Evolutionary conservation across 2,329 filamentous ascomycete genomes (phyloP).

Genomic region (Ophiocordyceps australis): DNA sequence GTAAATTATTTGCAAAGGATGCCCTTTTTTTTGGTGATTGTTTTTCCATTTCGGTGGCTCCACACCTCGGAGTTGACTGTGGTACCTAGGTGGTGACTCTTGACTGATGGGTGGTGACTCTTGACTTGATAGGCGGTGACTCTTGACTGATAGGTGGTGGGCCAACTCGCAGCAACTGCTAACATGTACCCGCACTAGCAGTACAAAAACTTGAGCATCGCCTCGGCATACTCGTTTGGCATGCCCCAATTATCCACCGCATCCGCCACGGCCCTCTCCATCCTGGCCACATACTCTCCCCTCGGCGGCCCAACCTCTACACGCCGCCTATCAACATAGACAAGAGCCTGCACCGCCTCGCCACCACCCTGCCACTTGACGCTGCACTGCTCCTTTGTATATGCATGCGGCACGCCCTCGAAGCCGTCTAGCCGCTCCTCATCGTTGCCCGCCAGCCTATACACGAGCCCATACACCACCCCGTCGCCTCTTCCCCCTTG

Average conservation of each 20-base stretch:
- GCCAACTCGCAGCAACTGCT: no score
- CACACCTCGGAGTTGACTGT: no score
- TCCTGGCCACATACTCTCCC: slow-evolving; percentile 41
- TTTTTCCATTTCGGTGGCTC: no score
- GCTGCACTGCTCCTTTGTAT: slow-evolving; percentile 29
- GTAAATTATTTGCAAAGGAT: no score
- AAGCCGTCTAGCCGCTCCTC: slow-evolving; percentile 32
- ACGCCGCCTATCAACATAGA: slow-evolving; percentile 37
- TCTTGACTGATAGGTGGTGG: no score
- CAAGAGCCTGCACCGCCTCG: slow-evolving; percentile 22
- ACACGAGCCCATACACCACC: slow-evolving; percentile 39
- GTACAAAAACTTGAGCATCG: no score
- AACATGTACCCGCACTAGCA: no score
- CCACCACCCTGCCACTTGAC: slow-evolving; percentile 7
- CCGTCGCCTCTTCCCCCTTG: slow-evolving; percentile 4
- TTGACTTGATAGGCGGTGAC: no score
- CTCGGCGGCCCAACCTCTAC: slow-evolving; percentile 19
- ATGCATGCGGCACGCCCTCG: slow-evolving; percentile 46
- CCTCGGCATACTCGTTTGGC: slow-evolving; percentile 32
- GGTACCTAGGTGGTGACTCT: no score
- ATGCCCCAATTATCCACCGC: slow-evolving; percentile 32
- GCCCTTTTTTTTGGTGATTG: no score
- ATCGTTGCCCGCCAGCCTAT: slow-evolving; percentile 28
- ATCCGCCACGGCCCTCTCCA: slow-evolving; percentile 46
- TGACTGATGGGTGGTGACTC: no score